These are phyloP conservation scores for Penicillium frequentans DNA, from an alignment of 2,329 filamentous ascomycete species.

Conservation along the genomic window DNA sequence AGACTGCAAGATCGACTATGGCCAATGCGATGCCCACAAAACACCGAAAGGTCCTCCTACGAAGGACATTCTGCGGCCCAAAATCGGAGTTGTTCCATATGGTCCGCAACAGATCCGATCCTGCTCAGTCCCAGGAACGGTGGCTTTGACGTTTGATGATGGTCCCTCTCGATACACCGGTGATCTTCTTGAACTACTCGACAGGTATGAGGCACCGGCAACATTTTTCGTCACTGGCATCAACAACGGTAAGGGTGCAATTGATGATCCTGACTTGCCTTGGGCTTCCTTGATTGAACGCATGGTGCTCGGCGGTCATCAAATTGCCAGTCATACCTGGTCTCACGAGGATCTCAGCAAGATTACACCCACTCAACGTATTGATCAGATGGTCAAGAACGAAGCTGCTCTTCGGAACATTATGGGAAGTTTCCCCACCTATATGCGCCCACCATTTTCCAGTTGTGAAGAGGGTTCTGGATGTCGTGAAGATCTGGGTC, in stretches of 20 bases:
- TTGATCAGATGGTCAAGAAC: conserved; percentile 46
- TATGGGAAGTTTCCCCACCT: conserved; percentile 52
- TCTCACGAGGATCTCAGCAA: conserved; percentile 49
- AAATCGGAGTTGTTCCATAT: conserved; percentile 38
- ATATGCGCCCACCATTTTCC: conserved; percentile 55
- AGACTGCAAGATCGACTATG: conserved; percentile 42
- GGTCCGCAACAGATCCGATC: conserved; percentile 36
- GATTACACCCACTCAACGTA: conserved; percentile 38
- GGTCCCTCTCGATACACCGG: conserved; percentile 63
- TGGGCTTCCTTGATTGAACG: conserved; percentile 42
- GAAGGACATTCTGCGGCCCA: conserved; percentile 33
- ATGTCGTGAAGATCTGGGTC: conserved; percentile 44
- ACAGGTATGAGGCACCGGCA: conserved; percentile 60
- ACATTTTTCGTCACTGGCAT: conserved; percentile 66
- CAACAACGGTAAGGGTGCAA: conserved; percentile 47
- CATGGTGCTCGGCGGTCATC: conserved; percentile 49
- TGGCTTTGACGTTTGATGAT: conserved; percentile 69
- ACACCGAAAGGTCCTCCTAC: conserved; percentile 38
- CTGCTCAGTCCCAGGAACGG: conserved; percentile 54
- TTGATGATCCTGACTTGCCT: conserved; percentile 42
- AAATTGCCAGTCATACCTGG: conserved; percentile 56
- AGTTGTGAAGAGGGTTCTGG: conserved; percentile 37
- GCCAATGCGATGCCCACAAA: conserved; percentile 39
- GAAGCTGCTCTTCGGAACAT: conserved; percentile 51
- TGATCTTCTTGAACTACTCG: conserved; percentile 62